A percentile compares a stretch with the other conserved stretches of the same genome.
Conservation (phyloP, 306 rosid species). For the Glycyrrhiza uralensis region DNA sequence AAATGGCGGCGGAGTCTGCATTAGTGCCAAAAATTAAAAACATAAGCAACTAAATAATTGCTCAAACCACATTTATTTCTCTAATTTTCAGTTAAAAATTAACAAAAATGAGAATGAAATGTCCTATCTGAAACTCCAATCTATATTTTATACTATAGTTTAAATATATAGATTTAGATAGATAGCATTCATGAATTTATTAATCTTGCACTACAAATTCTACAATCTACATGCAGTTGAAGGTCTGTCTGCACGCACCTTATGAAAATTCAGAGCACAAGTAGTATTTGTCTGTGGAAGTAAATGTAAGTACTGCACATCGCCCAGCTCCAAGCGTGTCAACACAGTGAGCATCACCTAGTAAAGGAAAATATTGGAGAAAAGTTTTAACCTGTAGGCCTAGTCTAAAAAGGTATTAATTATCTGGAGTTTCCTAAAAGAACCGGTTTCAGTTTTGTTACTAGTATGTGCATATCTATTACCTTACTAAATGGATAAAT, state of each 20-base stretch:
- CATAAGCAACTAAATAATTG: constrained; percentile 8
- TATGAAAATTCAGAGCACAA: constrained; percentile 71
- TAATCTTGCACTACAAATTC: constrained; percentile 11
- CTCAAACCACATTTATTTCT: constrained; percentile 20
- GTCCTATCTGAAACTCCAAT: constrained; percentile 11
- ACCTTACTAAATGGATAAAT: not conserved
- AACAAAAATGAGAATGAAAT: constrained; percentile 10
- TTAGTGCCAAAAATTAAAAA: constrained; percentile 5
- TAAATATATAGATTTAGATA: not conserved
- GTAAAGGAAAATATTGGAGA: constrained; percentile 27
- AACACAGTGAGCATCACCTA: constrained; percentile 91
- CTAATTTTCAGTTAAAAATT: constrained; percentile 16
- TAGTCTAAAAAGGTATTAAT: constrained; percentile 18
- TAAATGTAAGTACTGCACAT: constrained; percentile 67
- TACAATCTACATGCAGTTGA: not conserved
- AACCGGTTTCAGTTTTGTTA: not conserved
- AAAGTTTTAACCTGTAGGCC: constrained; percentile 7
- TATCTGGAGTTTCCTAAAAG: constrained; percentile 1
- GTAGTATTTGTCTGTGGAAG: constrained; percentile 75
- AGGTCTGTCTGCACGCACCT: constrained; percentile 42
- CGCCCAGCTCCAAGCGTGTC: constrained; percentile 91
- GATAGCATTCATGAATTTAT: not conserved
- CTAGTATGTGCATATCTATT: not conserved
- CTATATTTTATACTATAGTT: not conserved
- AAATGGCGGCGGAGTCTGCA: constrained; percentile 68